Conservation (phyloP, 108 stramenopile species). For the Chaetoceros tenuissimus region DNA sequence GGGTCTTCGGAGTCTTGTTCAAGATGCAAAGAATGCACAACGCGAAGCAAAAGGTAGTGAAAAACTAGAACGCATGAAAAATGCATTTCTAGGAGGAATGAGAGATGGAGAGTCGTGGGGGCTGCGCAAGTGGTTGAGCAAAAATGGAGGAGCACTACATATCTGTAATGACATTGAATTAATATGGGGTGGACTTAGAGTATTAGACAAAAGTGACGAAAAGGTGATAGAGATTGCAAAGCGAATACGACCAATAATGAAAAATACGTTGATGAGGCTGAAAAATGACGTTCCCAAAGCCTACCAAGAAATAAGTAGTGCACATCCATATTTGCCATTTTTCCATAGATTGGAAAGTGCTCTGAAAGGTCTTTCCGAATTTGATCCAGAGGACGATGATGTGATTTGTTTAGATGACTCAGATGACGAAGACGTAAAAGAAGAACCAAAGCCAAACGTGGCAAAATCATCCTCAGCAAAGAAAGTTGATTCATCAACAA, state of each 20-base stretch:
- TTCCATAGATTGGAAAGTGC: constrained; percentile 78
- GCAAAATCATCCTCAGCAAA: not conserved
- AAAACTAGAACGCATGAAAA: constrained; percentile 65
- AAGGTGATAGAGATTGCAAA: constrained; percentile 51
- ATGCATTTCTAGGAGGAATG: constrained; percentile 82
- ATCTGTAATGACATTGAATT: constrained; percentile 82
- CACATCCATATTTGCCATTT: constrained; percentile 85
- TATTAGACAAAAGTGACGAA: constrained; percentile 34
- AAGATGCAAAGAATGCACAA: no score
- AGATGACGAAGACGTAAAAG: constrained; percentile 35
- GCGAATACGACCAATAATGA: constrained; percentile 55
- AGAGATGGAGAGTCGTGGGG: constrained; percentile 87
- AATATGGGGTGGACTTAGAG: constrained; percentile 43
- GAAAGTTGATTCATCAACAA: constrained; percentile 1
- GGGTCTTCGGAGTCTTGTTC: constrained; percentile 43
- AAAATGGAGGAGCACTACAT: constrained; percentile 65
- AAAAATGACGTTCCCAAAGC: constrained; percentile 75
- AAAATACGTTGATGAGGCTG: constrained; percentile 42
- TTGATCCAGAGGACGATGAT: constrained; percentile 81
- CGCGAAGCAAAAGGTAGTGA: constrained; percentile 34
- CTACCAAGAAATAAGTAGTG: constrained; percentile 75
- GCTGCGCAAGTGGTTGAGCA: constrained; percentile 75
- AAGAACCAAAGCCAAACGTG: constrained; percentile 25
- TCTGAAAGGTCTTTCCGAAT: constrained; percentile 66
- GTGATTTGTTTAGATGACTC: constrained; percentile 73